Conservation (phyloP, 2,329 filamentous ascomycete genomes). For the Ophiostoma sp. region DNA sequence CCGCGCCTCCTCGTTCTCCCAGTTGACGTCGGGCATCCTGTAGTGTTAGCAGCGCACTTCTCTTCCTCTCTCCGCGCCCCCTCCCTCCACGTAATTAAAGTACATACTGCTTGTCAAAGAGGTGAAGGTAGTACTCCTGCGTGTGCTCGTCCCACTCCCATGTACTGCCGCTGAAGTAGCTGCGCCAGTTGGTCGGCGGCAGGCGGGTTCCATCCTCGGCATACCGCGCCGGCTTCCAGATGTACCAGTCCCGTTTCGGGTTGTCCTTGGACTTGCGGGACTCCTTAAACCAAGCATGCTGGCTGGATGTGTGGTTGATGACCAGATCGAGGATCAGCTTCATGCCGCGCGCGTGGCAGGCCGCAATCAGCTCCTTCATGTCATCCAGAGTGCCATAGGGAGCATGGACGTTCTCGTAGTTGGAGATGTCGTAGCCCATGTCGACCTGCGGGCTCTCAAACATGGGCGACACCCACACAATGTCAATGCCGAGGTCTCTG, state of each 20-base stretch:
- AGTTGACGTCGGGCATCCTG: conserved; percentile 78
- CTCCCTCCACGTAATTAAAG: neutral
- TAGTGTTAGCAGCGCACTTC: neutral
- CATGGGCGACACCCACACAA: conserved; percentile 54
- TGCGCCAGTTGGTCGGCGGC: conserved; percentile 71
- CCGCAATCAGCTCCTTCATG: conserved; percentile 56
- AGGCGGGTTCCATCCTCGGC: conserved; percentile 54
- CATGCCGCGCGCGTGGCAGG: conserved; percentile 57
- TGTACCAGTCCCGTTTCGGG: conserved; percentile 57
- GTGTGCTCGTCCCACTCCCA: conserved; percentile 71
- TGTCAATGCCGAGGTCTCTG: conserved; percentile 54
- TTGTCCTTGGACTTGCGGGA: conserved; percentile 56
- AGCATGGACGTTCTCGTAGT: conserved; percentile 53
- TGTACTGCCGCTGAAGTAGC: conserved; percentile 55
- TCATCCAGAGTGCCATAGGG: conserved; percentile 61
- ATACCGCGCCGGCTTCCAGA: conserved; percentile 38
- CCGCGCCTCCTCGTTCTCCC: conserved; percentile 65
- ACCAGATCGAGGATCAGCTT: conserved; percentile 61
- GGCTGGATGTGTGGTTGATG: conserved; percentile 69
- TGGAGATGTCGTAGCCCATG: conserved; percentile 63
- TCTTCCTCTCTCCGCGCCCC: no score
- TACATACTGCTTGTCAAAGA: conserved; percentile 53
- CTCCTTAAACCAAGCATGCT: conserved; percentile 67
- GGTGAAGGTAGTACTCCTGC: conserved; percentile 68
- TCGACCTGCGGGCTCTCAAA: conserved; percentile 48